Conservation (phyloP, 2,329 filamentous ascomycete species). For the Epichloe uncinata region DNA sequence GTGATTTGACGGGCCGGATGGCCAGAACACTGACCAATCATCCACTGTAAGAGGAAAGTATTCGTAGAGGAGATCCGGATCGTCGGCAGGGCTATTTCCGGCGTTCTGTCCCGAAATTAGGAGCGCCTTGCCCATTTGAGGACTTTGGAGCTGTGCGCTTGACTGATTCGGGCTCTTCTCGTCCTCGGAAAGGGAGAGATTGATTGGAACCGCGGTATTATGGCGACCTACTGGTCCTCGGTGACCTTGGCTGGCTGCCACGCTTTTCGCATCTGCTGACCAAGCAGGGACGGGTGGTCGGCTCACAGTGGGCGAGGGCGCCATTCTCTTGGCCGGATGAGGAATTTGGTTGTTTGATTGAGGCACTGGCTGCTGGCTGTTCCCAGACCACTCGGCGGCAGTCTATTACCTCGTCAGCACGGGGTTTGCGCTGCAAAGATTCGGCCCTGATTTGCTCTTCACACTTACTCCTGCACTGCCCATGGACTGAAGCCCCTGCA, state of each 20-base stretch:
- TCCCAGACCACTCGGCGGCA: slow-evolving; percentile 29
- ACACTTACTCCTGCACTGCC: slow-evolving; percentile 22
- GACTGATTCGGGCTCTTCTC: slow-evolving; percentile 43
- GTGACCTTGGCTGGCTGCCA: slow-evolving; percentile 8
- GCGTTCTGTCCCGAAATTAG: slow-evolving; percentile 21
- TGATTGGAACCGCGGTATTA: slow-evolving; percentile 28
- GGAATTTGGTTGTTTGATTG: slow-evolving; percentile 23
- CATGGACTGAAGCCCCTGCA: slow-evolving; percentile 20
- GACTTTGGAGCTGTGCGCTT: slow-evolving; percentile 37
- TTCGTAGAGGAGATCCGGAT: slow-evolving; percentile 77
- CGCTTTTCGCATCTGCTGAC: slow-evolving; percentile 22
- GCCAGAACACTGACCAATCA: slow-evolving; percentile 48
- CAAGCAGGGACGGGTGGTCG: slow-evolving; percentile 43
- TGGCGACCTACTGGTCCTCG: slow-evolving; percentile 14
- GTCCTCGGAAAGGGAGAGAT: slow-evolving; percentile 45
- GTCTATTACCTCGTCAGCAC: slow-evolving; percentile 14
- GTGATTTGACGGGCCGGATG: neutral
- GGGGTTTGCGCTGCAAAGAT: neutral
- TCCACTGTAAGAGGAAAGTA: slow-evolving; percentile 88
- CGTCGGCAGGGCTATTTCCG: slow-evolving; percentile 55
- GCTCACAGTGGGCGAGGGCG: slow-evolving; percentile 35
- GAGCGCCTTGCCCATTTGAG: slow-evolving; percentile 29
- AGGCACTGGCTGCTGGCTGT: slow-evolving; percentile 23
- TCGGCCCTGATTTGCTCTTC: neutral
- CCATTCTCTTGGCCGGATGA: slow-evolving; percentile 39